These are phyloP conservation scores for Stachybotrys elegans DNA, from an alignment of 2,329 filamentous ascomycete genomes.

Conservation along the genomic window DNA sequence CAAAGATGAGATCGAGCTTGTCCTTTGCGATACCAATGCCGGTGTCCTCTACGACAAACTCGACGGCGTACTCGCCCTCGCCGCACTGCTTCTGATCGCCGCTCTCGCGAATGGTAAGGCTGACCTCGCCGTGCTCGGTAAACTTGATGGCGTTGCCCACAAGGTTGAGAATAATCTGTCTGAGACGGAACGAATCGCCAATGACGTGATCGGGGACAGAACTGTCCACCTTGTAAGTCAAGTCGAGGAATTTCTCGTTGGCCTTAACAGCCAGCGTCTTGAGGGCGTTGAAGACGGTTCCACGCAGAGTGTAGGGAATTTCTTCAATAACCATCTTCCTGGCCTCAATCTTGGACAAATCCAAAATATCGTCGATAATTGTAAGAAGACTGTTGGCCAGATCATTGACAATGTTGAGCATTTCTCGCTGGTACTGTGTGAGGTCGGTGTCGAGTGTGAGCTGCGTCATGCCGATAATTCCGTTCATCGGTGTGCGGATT, in stretches of 20 bases:
- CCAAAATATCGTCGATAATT: slow-evolving; percentile 84
- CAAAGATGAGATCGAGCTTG: slow-evolving; percentile 95
- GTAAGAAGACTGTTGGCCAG: slow-evolving; percentile 92
- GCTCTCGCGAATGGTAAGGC: slow-evolving; percentile 75
- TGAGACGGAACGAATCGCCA: slow-evolving; percentile 91
- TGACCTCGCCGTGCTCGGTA: slow-evolving; percentile 93
- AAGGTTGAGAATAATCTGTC: slow-evolving; percentile 94
- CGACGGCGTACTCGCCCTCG: slow-evolving; percentile 80
- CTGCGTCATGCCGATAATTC: slow-evolving; percentile 97
- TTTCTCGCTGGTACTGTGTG: slow-evolving; percentile 92
- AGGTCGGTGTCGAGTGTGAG: slow-evolving; percentile 92
- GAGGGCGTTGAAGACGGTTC: slow-evolving; percentile 93
- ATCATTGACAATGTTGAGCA: slow-evolving; percentile 97
- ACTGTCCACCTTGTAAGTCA: slow-evolving; percentile 90
- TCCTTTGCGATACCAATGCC: slow-evolving; percentile 95
- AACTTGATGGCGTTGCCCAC: slow-evolving; percentile 99
- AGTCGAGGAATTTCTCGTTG: slow-evolving; percentile 88
- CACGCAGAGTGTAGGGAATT: slow-evolving; percentile 90
- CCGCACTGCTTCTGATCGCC: slow-evolving; percentile 58
- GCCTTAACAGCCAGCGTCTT: slow-evolving; percentile 97
- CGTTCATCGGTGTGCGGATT: slow-evolving; percentile 95
- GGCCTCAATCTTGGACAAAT: slow-evolving; percentile 81
- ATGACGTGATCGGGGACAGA: slow-evolving; percentile 93
- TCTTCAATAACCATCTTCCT: slow-evolving; percentile 98
- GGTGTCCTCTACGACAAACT: slow-evolving; percentile 93